Percentiles rank a stretch among this genome's conserved stretches.
Conservation (phyloP, 257 asterid genomes). For the Solanum pinnatisectum region DNA sequence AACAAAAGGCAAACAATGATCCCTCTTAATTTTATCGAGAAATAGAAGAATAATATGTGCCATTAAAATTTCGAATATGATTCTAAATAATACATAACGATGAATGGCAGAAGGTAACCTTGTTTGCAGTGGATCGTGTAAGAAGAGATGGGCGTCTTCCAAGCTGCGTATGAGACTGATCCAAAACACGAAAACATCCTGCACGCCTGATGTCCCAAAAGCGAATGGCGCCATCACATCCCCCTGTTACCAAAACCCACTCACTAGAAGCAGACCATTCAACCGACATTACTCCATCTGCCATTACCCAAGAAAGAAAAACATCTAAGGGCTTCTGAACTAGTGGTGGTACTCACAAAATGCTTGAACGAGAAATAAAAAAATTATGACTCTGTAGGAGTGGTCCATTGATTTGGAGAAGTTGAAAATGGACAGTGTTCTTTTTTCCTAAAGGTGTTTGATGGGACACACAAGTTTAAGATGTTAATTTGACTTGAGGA, state of each 20-base stretch:
- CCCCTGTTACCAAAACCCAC: slow-evolving; percentile 94
- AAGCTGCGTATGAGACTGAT: slow-evolving; percentile 82
- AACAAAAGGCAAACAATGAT: background rate
- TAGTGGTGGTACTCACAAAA: background rate
- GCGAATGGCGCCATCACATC: slow-evolving; percentile 98
- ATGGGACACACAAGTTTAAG: background rate
- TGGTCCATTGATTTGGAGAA: background rate
- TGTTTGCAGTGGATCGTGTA: slow-evolving; percentile 41
- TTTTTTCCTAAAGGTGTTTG: background rate
- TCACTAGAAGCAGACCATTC: slow-evolving; percentile 98
- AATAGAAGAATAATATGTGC: background rate
- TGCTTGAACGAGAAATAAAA: background rate
- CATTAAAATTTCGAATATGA: background rate
- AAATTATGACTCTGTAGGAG: background rate
- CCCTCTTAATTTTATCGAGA: background rate
- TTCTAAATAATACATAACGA: background rate
- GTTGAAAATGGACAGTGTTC: background rate
- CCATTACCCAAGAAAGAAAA: slow-evolving; percentile 13
- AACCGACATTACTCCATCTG: slow-evolving; percentile 95
- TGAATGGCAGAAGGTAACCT: slow-evolving; percentile 35
- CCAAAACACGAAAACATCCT: slow-evolving; percentile 88
- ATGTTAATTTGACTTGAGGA: background rate
- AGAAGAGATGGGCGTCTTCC: slow-evolving; percentile 84
- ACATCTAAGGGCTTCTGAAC: background rate
- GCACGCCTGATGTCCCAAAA: slow-evolving; percentile 99